These are phyloP conservation scores for Pseudocohnilembus persalinus DNA, from an alignment of 169 alveolate genomes.

Conservation along the genomic window DNA sequence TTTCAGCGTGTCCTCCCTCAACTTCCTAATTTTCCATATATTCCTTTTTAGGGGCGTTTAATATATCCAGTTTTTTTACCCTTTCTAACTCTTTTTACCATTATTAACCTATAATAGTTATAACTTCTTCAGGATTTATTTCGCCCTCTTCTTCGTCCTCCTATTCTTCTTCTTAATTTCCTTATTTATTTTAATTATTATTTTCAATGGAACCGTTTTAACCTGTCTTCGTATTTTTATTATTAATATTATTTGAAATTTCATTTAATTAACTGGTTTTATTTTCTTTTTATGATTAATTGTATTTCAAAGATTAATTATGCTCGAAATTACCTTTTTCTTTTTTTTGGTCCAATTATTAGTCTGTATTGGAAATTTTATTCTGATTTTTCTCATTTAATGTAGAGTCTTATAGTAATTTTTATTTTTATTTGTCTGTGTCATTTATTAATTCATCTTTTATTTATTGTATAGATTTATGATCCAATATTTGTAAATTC, in stretches of 20 bases:
- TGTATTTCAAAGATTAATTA: constrained; percentile 1
- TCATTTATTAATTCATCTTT: constrained; percentile 27
- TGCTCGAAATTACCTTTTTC: no score
- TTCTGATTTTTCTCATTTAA: constrained; percentile 6
- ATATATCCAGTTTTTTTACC: constrained; percentile 57
- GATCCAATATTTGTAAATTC: constrained; percentile 16
- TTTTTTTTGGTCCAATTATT: no score
- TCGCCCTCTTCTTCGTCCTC: constrained; percentile 60
- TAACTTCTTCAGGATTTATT: constrained; percentile 65
- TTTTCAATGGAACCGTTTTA: no score
- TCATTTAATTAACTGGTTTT: background rate
- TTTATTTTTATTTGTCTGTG: background rate
- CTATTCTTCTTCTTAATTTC: constrained; percentile 7
- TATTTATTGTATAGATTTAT: constrained; percentile 17
- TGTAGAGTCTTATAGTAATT: background rate
- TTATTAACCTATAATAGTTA: constrained; percentile 62
- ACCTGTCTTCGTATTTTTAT: no score
- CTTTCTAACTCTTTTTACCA: constrained; percentile 74
- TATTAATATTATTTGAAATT: background rate
- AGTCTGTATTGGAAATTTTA: no score
- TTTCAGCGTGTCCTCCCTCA: constrained; percentile 88
- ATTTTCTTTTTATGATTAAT: background rate
- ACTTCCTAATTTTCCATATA: constrained; percentile 64
- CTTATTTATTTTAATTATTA: background rate
- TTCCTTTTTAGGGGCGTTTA: constrained; percentile 68